These are phyloP conservation scores for Rhizopus arrhizus DNA, from an alignment of 371 early-diverging fungal species.

Conservation along the genomic window DNA sequence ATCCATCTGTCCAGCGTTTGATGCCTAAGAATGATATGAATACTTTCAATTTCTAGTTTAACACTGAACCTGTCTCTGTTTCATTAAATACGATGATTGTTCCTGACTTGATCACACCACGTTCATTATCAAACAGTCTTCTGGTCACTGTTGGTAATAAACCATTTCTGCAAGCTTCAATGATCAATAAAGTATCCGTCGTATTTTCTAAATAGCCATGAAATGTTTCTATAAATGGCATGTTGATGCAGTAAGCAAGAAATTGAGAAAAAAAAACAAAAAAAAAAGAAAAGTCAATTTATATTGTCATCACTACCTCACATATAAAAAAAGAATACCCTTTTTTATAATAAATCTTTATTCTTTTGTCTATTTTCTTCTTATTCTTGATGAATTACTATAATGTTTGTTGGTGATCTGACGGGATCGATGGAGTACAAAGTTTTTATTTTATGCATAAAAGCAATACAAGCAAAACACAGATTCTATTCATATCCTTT, in stretches of 20 bases:
- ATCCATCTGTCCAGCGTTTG: conserved; percentile 79
- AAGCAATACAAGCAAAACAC: too few species aligned
- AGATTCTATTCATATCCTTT: too few species aligned
- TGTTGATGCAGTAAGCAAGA: conserved; percentile 9
- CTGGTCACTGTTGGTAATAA: conserved; percentile 60
- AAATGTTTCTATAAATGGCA: conserved; percentile 51
- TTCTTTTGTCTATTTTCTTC: too few species aligned
- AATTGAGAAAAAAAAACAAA: background rate
- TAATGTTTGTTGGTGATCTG: too few species aligned
- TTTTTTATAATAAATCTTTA: too few species aligned
- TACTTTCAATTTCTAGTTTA: background rate
- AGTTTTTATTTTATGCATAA: too few species aligned
- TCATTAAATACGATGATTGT: conserved; percentile 77
- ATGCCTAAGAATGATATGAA: conserved; percentile 53
- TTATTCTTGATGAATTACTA: too few species aligned
- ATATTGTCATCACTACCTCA: too few species aligned
- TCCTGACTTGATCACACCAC: conserved; percentile 61
- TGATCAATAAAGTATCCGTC: conserved; percentile 65
- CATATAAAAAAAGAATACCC: too few species aligned
- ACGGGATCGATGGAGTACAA: too few species aligned
- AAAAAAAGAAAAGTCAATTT: background rate
- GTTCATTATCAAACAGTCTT: conserved; percentile 65
- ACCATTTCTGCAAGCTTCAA: conserved; percentile 69
- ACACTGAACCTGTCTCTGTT: conserved; percentile 53
- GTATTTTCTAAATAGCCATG: conserved; percentile 60